Evolutionary conservation across 1,139 yeast genomes (phyloP).

Genomic region (Chernovozyma aurita): DNA sequence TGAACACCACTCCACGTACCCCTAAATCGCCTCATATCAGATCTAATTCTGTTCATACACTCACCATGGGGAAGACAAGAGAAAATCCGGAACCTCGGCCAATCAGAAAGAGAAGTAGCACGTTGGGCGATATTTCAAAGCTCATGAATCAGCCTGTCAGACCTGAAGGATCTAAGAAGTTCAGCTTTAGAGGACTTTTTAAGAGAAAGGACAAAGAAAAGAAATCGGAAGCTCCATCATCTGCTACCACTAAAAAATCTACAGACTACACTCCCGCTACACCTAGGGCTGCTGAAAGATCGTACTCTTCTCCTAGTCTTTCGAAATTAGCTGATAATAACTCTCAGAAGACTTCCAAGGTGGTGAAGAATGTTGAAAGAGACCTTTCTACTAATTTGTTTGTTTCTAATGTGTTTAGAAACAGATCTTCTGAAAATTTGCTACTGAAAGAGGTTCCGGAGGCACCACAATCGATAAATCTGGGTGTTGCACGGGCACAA

Average conservation of each 20-base stretch:
- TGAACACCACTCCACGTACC: slow-evolving; percentile 3
- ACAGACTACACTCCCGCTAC: background rate
- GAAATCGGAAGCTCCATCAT: background rate
- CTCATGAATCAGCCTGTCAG: background rate
- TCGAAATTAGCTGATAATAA: background rate
- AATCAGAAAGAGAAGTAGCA: slow-evolving; percentile 20
- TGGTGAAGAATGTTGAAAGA: background rate
- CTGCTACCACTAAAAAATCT: background rate
- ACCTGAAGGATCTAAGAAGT: background rate
- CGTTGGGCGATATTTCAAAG: slow-evolving; percentile 12
- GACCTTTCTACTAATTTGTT: background rate
- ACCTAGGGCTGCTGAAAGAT: background rate
- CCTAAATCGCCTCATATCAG: slow-evolving; percentile 3
- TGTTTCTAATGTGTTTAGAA: background rate
- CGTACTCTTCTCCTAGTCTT: background rate
- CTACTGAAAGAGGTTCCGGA: background rate
- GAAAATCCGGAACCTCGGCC: background rate
- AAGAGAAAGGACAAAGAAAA: background rate
- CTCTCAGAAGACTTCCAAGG: background rate
- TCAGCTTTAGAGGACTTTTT: background rate
- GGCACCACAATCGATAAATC: background rate
- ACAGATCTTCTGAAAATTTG: background rate
- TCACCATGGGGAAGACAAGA: background rate
- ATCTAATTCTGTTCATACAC: slow-evolving; percentile 7
- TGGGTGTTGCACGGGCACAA: background rate